Conservation (phyloP, 2,329 filamentous ascomycete genomes). For the Neurospora crassa region DNA sequence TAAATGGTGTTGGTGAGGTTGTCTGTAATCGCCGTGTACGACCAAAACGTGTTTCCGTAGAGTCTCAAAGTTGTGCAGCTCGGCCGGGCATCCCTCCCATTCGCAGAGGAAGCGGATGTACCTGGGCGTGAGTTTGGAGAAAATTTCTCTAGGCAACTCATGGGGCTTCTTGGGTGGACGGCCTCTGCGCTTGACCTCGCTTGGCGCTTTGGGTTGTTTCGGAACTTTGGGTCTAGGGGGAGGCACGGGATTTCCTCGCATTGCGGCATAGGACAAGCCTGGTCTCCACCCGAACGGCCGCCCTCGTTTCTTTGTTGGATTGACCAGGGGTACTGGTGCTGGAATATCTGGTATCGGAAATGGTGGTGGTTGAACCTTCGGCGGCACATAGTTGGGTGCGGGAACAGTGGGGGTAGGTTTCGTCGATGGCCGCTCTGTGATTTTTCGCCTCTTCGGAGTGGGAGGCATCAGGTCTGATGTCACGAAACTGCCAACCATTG, state of each 20-base stretch:
- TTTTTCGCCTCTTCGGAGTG: not conserved
- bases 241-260: slow-evolving; percentile 5
- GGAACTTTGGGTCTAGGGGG: slow-evolving; percentile 7
- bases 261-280: slow-evolving; percentile 21
- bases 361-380: not conserved
- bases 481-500: slow-evolving; percentile 2
- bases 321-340: slow-evolving; percentile 4
- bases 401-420: not conserved
- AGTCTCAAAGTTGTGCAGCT: slow-evolving; percentile 53
- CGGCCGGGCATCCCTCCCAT: slow-evolving; percentile 48
- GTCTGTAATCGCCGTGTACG: slow-evolving; percentile 32
- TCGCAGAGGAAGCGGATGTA: slow-evolving; percentile 49
- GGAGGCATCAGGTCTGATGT: slow-evolving; percentile 12
- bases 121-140: slow-evolving; percentile 29
- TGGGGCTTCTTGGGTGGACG: slow-evolving; percentile 31
- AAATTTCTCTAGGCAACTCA: slow-evolving; percentile 31
- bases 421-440: not conserved
- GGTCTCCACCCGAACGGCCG: slow-evolving; percentile 39
- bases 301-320: slow-evolving; percentile 26
- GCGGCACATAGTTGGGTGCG: not conserved
- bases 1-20: not conserved
- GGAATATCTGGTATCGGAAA: not conserved
- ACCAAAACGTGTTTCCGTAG: slow-evolving; percentile 42
- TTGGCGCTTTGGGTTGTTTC: slow-evolving; percentile 2
- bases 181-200: slow-evolving; percentile 28